Percentiles rank a stretch among this genome's conserved stretches.
phyloP scores from a whole-genome alignment of 331 rosid genomes.

The Arachis monticola region DNA sequence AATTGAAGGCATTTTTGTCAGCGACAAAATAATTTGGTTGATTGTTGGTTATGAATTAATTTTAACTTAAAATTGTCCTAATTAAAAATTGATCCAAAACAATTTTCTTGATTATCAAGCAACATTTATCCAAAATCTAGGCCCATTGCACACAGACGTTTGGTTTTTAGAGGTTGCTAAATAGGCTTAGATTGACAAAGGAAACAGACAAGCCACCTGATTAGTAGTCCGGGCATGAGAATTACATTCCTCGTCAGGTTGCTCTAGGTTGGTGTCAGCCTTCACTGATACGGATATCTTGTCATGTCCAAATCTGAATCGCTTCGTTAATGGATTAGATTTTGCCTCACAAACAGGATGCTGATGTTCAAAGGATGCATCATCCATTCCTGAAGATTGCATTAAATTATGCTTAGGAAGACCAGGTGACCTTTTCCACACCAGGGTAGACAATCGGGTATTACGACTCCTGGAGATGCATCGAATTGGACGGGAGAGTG shows the following conservation, averaged over 20 bases:
- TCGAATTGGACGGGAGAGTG: conserved; percentile 74
- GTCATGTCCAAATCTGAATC: conserved; percentile 73
- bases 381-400: conserved; percentile 56
- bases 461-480: conserved; percentile 83
- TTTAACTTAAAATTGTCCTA: too few species aligned
- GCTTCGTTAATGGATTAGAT: conserved; percentile 57
- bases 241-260: conserved; percentile 70
- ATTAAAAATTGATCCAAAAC: too few species aligned
- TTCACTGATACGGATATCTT: conserved; percentile 55
- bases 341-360: conserved; percentile 55
- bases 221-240: conserved; percentile 61
- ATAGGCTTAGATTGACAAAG: conserved; percentile 2
- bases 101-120: too few species aligned
- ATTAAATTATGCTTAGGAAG: conserved; percentile 44
- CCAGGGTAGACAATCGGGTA: conserved; percentile 61
- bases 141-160: neutral
- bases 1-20: too few species aligned
- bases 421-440: conserved; percentile 67
- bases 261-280: conserved; percentile 49
- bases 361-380: conserved; percentile 52
- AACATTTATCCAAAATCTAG: too few species aligned
- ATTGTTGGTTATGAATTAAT: too few species aligned
- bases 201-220: conserved; percentile 53
- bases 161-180: neutral
- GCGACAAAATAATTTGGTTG: too few species aligned